Evolutionary conservation across 2,329 filamentous ascomycete species (phyloP).

Genomic region (Verticillium alfalfae): DNA sequence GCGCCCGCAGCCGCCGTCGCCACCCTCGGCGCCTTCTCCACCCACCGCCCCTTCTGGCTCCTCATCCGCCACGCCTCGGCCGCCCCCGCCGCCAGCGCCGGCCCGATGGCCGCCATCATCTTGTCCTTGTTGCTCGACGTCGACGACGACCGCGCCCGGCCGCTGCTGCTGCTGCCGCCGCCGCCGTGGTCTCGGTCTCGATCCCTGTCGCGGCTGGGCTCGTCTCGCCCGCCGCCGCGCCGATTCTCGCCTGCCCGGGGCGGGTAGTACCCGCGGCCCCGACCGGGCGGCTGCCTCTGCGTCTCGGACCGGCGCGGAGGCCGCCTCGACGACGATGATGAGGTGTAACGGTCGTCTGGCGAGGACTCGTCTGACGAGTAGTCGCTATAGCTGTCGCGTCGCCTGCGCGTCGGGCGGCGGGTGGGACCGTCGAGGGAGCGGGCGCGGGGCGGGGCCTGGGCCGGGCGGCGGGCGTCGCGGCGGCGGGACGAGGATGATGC

Average conservation of each 20-base stretch:
- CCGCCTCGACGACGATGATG: no score
- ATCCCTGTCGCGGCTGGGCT: background rate
- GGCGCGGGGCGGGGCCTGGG: background rate
- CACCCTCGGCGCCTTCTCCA: conserved; percentile 7
- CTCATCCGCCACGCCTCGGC: conserved; percentile 9
- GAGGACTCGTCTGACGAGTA: conserved; percentile 6
- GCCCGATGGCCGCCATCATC: conserved; percentile 8
- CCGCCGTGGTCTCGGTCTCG: no score
- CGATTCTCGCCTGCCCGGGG: background rate
- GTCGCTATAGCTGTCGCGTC: background rate
- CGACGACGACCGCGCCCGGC: conserved; percentile 1
- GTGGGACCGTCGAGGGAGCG: conserved; percentile 3
- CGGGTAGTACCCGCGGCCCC: background rate
- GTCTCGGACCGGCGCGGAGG: background rate
- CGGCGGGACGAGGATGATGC: background rate
- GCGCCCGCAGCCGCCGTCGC: conserved; percentile 11
- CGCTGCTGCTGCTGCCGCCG: background rate
- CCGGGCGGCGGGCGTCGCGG: background rate
- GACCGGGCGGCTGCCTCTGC: background rate
- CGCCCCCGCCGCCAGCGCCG: conserved; percentile 9
- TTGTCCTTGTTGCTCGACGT: conserved; percentile 1
- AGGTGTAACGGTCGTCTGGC: conserved; percentile 4
- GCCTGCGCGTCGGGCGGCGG: background rate
- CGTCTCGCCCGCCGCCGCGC: background rate
- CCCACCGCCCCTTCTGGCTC: conserved; percentile 8